A percentile compares a stretch with the other conserved stretches of the same genome.
Evolutionary conservation across 148 eudicot genomes (phyloP).

Genomic region (Oxyria digyna): DNA sequence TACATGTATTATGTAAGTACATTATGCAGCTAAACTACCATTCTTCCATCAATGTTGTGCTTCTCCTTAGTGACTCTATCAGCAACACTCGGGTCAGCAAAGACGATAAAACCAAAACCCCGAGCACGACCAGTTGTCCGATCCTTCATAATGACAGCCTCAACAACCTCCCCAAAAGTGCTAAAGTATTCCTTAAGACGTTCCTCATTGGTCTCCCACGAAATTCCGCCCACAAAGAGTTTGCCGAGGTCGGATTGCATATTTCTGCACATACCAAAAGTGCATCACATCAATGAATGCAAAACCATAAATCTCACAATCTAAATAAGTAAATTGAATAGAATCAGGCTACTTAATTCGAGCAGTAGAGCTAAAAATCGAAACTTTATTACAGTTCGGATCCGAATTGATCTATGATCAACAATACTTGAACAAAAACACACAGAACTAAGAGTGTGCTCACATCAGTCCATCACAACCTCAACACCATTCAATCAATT

Average conservation of each 20-base stretch:
- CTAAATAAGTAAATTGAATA: not conserved
- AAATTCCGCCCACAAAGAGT: constrained; percentile 73
- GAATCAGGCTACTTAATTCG: not conserved
- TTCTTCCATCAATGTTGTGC: constrained; percentile 75
- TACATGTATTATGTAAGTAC: not conserved
- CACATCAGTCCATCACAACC: not conserved
- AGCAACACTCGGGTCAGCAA: constrained; percentile 62
- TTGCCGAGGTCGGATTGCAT: constrained; percentile 86
- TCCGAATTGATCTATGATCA: not conserved
- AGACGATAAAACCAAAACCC: constrained; percentile 79
- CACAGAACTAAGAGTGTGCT: not conserved
- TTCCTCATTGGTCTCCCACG: constrained; percentile 85
- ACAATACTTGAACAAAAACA: not conserved
- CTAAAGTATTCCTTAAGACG: constrained; percentile 67
- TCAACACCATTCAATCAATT: constrained; percentile 8
- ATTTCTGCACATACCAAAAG: constrained; percentile 19
- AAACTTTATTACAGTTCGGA: not conserved
- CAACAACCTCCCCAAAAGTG: constrained; percentile 62
- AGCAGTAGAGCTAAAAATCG: constrained; percentile 1
- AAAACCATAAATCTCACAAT: not conserved
- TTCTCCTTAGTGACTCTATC: constrained; percentile 68
- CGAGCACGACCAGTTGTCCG: constrained; percentile 80
- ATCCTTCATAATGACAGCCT: constrained; percentile 85
- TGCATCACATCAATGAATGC: constrained; percentile 4
- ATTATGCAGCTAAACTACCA: constrained; percentile 27